These are phyloP conservation scores for Kwoniella dejecticola DNA, from an alignment of 768 basidiomycete genomes.

Conservation along the genomic window DNA sequence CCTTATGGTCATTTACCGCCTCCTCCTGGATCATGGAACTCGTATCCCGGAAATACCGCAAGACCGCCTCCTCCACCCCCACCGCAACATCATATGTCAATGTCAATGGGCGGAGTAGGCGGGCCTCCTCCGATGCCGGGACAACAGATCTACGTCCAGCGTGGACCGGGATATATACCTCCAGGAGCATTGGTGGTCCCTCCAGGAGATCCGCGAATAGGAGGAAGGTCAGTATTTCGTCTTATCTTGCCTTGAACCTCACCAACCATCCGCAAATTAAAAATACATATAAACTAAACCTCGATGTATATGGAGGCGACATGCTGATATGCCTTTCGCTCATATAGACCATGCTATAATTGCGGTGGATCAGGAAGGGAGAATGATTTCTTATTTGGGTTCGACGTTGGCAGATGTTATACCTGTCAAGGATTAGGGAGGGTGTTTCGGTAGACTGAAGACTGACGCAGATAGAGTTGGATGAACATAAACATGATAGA, in stretches of 20 bases:
- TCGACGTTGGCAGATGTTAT: constrained; percentile 43
- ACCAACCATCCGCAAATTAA: too few relatives aligned
- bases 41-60: constrained; percentile 34
- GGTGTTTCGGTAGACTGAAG: constrained; percentile 35
- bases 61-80: constrained; percentile 23
- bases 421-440: constrained; percentile 44
- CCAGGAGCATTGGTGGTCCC: constrained; percentile 39
- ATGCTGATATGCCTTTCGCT: neutral
- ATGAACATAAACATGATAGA: too few relatives aligned
- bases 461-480: too few relatives aligned
- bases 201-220: constrained; percentile 50
- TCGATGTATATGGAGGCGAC: too few relatives aligned
- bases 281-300: too few relatives aligned
- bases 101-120: too few relatives aligned
- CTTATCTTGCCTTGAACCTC: too few relatives aligned
- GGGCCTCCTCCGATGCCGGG: neutral
- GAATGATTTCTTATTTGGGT: constrained; percentile 36
- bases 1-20: constrained; percentile 26
- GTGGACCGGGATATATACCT: constrained; percentile 24
- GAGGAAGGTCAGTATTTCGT: constrained; percentile 45
- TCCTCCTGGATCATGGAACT: constrained; percentile 30
- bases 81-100: constrained; percentile 11
- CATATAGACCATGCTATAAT: constrained; percentile 30
- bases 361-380: constrained; percentile 46
- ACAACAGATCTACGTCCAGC: constrained; percentile 33